Conservation (phyloP, 495 filamentous ascomycete genomes). For the Amniculicola lignicola region DNA sequence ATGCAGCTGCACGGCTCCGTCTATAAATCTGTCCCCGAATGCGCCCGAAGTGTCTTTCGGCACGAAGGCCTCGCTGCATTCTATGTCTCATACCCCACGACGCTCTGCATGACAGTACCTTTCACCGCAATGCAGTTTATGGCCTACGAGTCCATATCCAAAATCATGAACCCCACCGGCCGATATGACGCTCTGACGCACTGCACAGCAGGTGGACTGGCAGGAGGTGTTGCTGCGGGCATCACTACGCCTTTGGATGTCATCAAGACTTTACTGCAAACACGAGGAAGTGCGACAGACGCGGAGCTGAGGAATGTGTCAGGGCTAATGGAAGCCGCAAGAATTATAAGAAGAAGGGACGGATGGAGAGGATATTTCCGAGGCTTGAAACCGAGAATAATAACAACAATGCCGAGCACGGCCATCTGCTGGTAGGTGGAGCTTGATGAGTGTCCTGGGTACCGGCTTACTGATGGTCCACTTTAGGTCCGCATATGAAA, state of each 20-base stretch:
- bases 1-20: constrained; percentile 98
- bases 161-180: constrained; percentile 79
- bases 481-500: constrained; percentile 68
- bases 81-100: constrained; percentile 98
- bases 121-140: constrained; percentile 96
- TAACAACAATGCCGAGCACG: constrained; percentile 97
- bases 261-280: constrained; percentile 95
- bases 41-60: constrained; percentile 79
- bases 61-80: constrained; percentile 88
- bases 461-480: constrained; percentile 25
- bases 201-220: constrained; percentile 84
- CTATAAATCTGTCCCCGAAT: constrained; percentile 79
- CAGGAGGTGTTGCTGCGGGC: constrained; percentile 88
- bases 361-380: constrained; percentile 87
- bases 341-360: constrained; percentile 78
- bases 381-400: constrained; percentile 82
- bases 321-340: constrained; percentile 76
- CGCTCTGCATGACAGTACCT: constrained; percentile 95
- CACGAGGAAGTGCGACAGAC: constrained; percentile 76
- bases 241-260: constrained; percentile 95
- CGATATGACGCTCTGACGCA: constrained; percentile 90
- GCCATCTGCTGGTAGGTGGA: constrained; percentile 91
- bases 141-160: constrained; percentile 94
- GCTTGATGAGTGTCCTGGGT: background rate
- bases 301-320: constrained; percentile 78